Evolutionary conservation across 2,329 filamentous ascomycete genomes (phyloP).

Genomic region (Colletotrichum eleusines): DNA sequence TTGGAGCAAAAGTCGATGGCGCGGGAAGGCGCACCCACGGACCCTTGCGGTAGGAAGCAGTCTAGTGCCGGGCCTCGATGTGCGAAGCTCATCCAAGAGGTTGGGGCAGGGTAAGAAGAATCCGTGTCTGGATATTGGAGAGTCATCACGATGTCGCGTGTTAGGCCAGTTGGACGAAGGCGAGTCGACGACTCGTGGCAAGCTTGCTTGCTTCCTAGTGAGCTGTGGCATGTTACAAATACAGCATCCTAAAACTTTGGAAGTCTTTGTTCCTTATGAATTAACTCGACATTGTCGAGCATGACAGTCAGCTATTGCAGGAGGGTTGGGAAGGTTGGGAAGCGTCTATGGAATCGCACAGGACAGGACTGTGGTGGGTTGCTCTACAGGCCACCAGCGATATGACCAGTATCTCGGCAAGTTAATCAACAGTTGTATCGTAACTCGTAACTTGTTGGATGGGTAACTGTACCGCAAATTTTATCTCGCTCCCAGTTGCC

Average conservation of each 20-base stretch:
- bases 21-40: slow-evolving; percentile 24
- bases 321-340: not conserved
- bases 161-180: not conserved
- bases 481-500: not conserved
- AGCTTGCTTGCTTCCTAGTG: not conserved
- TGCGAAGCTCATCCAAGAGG: not conserved
- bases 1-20: slow-evolving; percentile 22
- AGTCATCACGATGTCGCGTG: not conserved
- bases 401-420: not conserved
- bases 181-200: not conserved
- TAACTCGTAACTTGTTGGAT: not conserved
- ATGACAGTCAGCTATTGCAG: not conserved
- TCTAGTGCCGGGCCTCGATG: not conserved
- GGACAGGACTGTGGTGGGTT: not conserved
- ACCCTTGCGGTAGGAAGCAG: slow-evolving; percentile 8
- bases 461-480: not conserved
- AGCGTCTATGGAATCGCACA: not conserved
- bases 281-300: not conserved
- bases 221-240: not conserved
- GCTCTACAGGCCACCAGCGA: not conserved
- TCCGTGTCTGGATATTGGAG: not conserved
- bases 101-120: not conserved
- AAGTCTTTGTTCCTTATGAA: not conserved
- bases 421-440: not conserved
- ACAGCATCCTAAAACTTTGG: not conserved